Conservation (phyloP, 2,329 filamentous ascomycete species). For the Aureobasidium leucospermi region DNA sequence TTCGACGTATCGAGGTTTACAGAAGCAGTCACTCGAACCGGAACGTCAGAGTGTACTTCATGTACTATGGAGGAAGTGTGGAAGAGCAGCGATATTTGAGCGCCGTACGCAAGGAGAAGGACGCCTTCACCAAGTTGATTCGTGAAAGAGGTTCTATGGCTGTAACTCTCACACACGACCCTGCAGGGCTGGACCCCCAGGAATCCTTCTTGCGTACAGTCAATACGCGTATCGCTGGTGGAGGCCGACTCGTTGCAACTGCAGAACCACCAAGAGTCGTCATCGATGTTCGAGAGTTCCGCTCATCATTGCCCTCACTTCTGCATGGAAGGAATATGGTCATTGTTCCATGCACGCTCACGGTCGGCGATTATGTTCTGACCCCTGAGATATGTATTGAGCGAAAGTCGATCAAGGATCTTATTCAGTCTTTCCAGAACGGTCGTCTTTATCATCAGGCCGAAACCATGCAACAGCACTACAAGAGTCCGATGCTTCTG, state of each 20-base stretch:
- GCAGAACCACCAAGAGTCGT: conserved; percentile 83
- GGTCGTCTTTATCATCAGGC: conserved; percentile 87
- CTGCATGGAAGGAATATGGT: conserved; percentile 83
- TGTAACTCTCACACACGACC: conserved; percentile 69
- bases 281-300: conserved; percentile 92
- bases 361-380: conserved; percentile 91
- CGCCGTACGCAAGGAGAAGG: conserved; percentile 71
- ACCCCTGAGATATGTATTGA: conserved; percentile 89
- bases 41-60: conserved; percentile 87
- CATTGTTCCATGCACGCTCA: conserved; percentile 89
- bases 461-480: conserved; percentile 90
- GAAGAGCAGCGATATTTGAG: conserved; percentile 20
- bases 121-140: conserved; percentile 90
- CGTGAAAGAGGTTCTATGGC: conserved; percentile 92
- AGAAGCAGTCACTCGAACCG: conserved; percentile 86
- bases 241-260: conserved; percentile 75
- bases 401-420: conserved; percentile 84
- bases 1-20: conserved; percentile 90
- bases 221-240: conserved; percentile 93
- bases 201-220: conserved; percentile 89
- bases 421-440: conserved; percentile 86
- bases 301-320: conserved; percentile 83
- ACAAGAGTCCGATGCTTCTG: conserved; percentile 80
- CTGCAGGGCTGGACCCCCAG: conserved; percentile 68
- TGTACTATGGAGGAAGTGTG: conserved; percentile 77